Evolutionary conservation across 176 grass and related monocot species (phyloP), one percentile per base, ranked within the genome.

Genomic region (Poa annua): DNA sequence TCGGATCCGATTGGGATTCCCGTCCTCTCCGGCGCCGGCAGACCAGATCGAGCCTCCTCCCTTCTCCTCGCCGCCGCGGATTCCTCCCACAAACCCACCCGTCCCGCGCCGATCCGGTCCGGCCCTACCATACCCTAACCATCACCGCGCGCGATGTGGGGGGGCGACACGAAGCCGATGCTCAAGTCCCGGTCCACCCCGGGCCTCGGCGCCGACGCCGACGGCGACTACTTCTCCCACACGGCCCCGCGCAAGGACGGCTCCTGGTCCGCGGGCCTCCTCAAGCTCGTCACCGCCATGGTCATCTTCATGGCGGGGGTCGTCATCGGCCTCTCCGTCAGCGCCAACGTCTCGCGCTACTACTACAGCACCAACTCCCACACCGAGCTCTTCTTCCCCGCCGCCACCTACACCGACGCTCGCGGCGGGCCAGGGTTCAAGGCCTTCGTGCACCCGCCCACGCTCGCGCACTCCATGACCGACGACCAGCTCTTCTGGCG

Each of bases 271-370:
- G n/a, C 84, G 13, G 84, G 84, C 4, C 79, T 90, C 0, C 75
- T 87, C 11, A 83, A 75, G 68, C 75, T 90, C 3, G 68, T 90
- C 11, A 80, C 88, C 0, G 84, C 84, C 36, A 82, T 13, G n/a
- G 88, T 90, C 41, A 88, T 96, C 78, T 96, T 96, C 93, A 96
- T 92, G 93, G 93, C 88, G 50, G 93, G 93, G 19, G 80, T 92
- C 6, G 88, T 96, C 2, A 80, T 96, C 17, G 90, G 93, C 10
- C 89, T 89, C 65, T 88, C 86, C 39, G 82, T 87, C 5, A 90
- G 86, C 76, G 80, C 88, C 16, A 84, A 82, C 85, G 87, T 91
- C 2, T 76, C 85, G 3, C 86, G 90, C 19, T 88, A 86, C 89
- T 96, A 96, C 89, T 92, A 96, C 90, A n/a, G n/a, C n/a, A n/a